Evolutionary conservation across 805 yeast genomes (phyloP), one percentile per base, ranked within the genome.

Genomic region (Teunomyces pallodes): DNA sequence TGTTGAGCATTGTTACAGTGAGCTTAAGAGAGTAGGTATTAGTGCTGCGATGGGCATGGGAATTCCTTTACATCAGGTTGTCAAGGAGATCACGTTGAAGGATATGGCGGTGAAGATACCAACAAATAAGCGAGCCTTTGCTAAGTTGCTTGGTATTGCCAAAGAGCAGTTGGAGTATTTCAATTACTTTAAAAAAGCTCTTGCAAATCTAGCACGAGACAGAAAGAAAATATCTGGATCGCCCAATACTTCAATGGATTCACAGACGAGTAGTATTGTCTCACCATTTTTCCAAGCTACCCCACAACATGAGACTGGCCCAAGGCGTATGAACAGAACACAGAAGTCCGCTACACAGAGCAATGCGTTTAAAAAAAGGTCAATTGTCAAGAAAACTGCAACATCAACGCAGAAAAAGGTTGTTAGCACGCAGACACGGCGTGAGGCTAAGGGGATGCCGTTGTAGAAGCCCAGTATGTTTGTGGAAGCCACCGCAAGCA

Each of bases 21-120:
- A 69, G 43, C 64, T 83, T 46, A 67, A 74, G 45, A 69, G 66
- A 30, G 62, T 71, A 12, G 62, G 86, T 44, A 65, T 69, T 30
- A 65, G 69, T 30, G 61, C 71, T n/a, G 72, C 77, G 65, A 69
- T 70, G 1, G 70, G 69, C 31, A 50, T 75, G 32, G 70, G 70
- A 14, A 69, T 60, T 36, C 61, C 62, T 16, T 51, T 59, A 5
- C 42, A 46, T 14, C 60, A 56, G 31, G 53, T 62, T 12, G 43
- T 69, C 2, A 49, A 59, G 24, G 74, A 70, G 36, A 54, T 46
- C 2, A 54, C 81, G 0, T 59, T 84, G 48, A 72, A 74, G 50
- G 83, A 80, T 39, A 76, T 84, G 82, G 81, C 87, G 0, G 53
- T 61, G 14, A 69, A 65, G 43, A 66, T 84, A 29, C 90, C 90